Evolutionary conservation across 768 basidiomycete genomes (phyloP).

Genomic region (Rhizopogon vinicolor): DNA sequence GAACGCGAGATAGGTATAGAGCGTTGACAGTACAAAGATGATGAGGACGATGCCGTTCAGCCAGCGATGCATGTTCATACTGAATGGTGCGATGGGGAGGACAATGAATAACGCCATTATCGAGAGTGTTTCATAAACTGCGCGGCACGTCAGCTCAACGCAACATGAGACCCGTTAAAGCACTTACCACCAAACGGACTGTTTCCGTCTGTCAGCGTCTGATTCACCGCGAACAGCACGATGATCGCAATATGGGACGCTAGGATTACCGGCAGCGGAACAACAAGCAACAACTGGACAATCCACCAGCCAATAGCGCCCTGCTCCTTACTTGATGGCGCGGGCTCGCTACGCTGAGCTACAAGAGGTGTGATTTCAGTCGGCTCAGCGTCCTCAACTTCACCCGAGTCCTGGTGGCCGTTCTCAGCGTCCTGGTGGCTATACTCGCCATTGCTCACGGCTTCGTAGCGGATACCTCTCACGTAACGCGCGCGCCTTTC

Average conservation of each 20-base stretch:
- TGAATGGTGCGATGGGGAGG: slow-evolving; percentile 63
- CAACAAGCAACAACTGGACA: slow-evolving; percentile 47
- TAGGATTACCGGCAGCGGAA: slow-evolving; percentile 51
- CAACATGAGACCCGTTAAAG: not conserved
- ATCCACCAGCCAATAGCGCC: slow-evolving; percentile 49
- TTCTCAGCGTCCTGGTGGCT: not conserved
- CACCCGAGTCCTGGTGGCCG: slow-evolving; percentile 14
- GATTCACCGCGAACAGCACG: slow-evolving; percentile 41
- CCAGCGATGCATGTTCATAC: slow-evolving; percentile 41
- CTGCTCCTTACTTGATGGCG: slow-evolving; percentile 7
- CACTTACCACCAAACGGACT: slow-evolving; percentile 43
- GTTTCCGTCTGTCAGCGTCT: slow-evolving; percentile 64
- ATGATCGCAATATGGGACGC: slow-evolving; percentile 46
- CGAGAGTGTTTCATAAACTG: slow-evolving; percentile 49
- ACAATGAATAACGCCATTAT: slow-evolving; percentile 46
- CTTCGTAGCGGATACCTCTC: slow-evolving; percentile 21
- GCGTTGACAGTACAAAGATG: slow-evolving; percentile 39
- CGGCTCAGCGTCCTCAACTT: slow-evolving; percentile 34
- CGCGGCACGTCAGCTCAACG: not conserved
- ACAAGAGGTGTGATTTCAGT: slow-evolving; percentile 60
- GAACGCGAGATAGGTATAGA: slow-evolving; percentile 42
- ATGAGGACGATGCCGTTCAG: slow-evolving; percentile 33
- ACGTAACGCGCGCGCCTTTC: slow-evolving; percentile 6
- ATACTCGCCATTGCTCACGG: slow-evolving; percentile 16
- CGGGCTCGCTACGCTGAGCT: slow-evolving; percentile 14